These are phyloP conservation scores for Talaromyces islandicus DNA, from an alignment of 2,329 filamentous ascomycete genomes.

Conservation along the genomic window DNA sequence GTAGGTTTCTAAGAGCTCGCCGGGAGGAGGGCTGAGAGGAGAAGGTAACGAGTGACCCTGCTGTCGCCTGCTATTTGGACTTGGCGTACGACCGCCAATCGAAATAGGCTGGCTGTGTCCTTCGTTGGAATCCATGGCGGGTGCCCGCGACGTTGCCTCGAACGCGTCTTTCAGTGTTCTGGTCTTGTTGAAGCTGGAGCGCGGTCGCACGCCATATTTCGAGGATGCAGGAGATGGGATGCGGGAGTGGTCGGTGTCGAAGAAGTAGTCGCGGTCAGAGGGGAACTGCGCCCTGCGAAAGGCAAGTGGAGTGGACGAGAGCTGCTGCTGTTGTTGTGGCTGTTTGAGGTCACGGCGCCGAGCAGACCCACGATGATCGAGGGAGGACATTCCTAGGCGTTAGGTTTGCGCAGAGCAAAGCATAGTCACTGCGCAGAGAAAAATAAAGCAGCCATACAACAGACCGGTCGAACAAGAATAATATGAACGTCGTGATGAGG, in stretches of 20 bases:
- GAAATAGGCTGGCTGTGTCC: slow-evolving; percentile 10
- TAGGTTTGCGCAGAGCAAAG: background rate
- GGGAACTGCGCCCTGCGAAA: slow-evolving; percentile 24
- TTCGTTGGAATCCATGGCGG: slow-evolving; percentile 21
- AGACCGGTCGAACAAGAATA: background rate
- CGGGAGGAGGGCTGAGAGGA: slow-evolving; percentile 31
- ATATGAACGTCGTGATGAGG: background rate
- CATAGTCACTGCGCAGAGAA: background rate
- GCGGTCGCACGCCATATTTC: slow-evolving; percentile 23
- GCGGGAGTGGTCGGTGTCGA: slow-evolving; percentile 17
- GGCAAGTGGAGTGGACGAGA: slow-evolving; percentile 16
- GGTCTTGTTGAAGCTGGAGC: slow-evolving; percentile 29
- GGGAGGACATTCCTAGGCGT: slow-evolving; percentile 26
- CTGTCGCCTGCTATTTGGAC: slow-evolving; percentile 22
- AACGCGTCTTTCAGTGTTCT: slow-evolving; percentile 36
- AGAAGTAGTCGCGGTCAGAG: slow-evolving; percentile 19
- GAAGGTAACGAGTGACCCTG: slow-evolving; percentile 21
- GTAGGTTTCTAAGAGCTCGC: slow-evolving; percentile 34
- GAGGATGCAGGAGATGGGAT: slow-evolving; percentile 21
- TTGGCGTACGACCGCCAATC: slow-evolving; percentile 20
- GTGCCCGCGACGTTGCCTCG: slow-evolving; percentile 25
- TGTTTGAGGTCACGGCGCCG: slow-evolving; percentile 24
- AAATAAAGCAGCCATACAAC: background rate
- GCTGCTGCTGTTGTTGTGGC: slow-evolving; percentile 15
- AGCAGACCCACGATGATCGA: slow-evolving; percentile 19